phyloP scores from a whole-genome alignment of 2,329 filamentous ascomycete species.

The Trichoderma aggressivum region DNA sequence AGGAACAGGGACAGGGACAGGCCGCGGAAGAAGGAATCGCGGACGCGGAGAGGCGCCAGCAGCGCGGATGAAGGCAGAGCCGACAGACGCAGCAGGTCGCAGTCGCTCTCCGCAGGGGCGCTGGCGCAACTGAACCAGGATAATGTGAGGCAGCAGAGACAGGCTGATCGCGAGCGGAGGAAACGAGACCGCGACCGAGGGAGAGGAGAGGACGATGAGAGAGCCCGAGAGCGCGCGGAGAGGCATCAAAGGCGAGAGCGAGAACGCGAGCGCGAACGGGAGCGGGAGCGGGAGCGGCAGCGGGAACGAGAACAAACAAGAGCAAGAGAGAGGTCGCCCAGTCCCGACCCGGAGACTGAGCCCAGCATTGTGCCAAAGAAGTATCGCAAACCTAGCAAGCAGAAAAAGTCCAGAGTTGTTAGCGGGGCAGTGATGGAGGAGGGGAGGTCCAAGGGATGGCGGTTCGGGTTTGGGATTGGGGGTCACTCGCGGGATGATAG shows the following conservation, averaged over 20 bases:
- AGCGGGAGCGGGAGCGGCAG: constrained; percentile 22
- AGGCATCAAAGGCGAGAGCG: constrained; percentile 19
- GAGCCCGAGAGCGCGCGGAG: constrained; percentile 19
- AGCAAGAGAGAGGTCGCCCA: constrained; percentile 24
- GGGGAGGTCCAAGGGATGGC: constrained; percentile 42
- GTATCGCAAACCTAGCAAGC: constrained; percentile 32
- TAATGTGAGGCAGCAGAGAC: constrained; percentile 51
- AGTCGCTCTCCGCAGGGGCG: constrained; percentile 49
- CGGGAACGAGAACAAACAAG: constrained; percentile 24
- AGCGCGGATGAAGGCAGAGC: constrained; percentile 34
- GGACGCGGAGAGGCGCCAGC: constrained; percentile 32
- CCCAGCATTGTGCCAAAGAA: constrained; percentile 29
- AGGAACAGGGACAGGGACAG: constrained; percentile 28
- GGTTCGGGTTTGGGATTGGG: neutral
- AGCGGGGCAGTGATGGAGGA: constrained; percentile 70
- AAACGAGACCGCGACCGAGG: constrained; percentile 13
- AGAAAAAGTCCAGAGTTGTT: constrained; percentile 59
- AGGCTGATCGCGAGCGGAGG: constrained; percentile 35
- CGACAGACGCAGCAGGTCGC: constrained; percentile 26
- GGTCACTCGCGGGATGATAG: constrained; percentile 41
- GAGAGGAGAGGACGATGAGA: constrained; percentile 17
- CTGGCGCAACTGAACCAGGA: constrained; percentile 63
- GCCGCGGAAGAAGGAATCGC: constrained; percentile 36
- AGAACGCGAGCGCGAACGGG: constrained; percentile 23
- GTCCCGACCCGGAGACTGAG: constrained; percentile 16